Base-by-base conservation (phyloP, 805 yeast genomes). In the Spathaspora girioi region DNA sequence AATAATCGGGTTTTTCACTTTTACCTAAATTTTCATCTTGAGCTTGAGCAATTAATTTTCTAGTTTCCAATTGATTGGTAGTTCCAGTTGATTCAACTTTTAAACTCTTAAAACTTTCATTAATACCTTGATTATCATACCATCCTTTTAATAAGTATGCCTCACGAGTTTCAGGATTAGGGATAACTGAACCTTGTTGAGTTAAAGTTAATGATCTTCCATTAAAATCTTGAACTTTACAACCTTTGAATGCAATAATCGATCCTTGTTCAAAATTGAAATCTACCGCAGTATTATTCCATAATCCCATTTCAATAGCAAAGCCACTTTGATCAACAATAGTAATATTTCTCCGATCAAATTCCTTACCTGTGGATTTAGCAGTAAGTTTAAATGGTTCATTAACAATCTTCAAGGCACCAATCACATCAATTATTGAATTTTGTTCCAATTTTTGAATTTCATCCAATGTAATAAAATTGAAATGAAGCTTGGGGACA, bases 221-320 rank as follows among this genome's bases (percentile, higher is more conserved):
- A 53, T 86, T 85, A 66, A 89, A 94, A 64, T 92, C 97, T 51
- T 86, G 83, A 32, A 93, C 88, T 64, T 89, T 86, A 46, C 88
- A 93, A 52, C 96, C 97, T 71, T 93, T 93, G 60, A 92, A 77
- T 1, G 97, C 98, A 41, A 94, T 75, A n/a, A 93, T 91, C 0
- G 94, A 80, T 17, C 93, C 96, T 55, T 77, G 84, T 12, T 87
- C 85, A 35, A 83, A 70, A 53, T 72, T 75, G 63, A 94, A 94
- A 47, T 87, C 90, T 19, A 83, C 67, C 3, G 99, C 98, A 50
- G 83, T 79, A 56, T 86, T 84, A 60, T 92, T 93, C 98, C 99
- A 94, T 56, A 94, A 72, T 1, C 97, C 97, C 47, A 91, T 82
- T 18, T 81, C 77, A 43, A 92, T 82, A 2, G 90, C 84, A 60